Evolutionary conservation across 805 yeast genomes (phyloP), one percentile per base, ranked within the genome.

Genomic region (Starmerella bombi): DNA sequence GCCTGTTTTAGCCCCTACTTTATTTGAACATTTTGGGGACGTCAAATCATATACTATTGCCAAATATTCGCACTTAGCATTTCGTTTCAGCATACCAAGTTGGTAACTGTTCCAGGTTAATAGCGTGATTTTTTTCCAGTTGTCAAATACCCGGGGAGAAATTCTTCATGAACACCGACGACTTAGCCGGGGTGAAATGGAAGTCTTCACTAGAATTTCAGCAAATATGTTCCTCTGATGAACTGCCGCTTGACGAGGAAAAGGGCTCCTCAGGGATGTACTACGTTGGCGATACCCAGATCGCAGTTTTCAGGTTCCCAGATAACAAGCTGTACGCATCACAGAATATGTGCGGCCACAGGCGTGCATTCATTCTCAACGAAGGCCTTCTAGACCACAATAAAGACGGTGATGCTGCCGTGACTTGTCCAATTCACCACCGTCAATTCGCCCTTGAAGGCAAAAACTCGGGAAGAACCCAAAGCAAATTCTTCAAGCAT

Each of bases 281-380:
- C 9, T 44, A 60, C 21, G 43, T 59, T 2, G 60, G 63, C 1
- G 63, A 60, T 37, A 61, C 66, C 1, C 66, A 62, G 44, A 43
- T 62, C 14, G 66, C 66, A 0, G 23, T 62, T 1, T 62, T 59
- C 54, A 45, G 63, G 33, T 43, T 54, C n/a, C 31, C 38, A 4
- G 43, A 51, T n/a, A 61, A 52, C n/a, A 53, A 54, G 40, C 47
- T 60, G 6, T 59, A 49, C 36, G 60, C 64, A n/a, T 60, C 62
- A 12, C 66, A 62, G 37, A 61, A 61, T 44, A 60, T 62, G 64
- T 62, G 66, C 48, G 62, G 63, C n/a, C 65, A 62, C 41, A 57
- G 59, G 25, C 49, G 64, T n/a, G 60, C 66, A 1, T 62, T 62
- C 52, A 62, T 61, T 1, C 45, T 62, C 25, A 53, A 57, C 19